Conservation (phyloP, 495 filamentous ascomycete species). For the Daldinia childiae region DNA sequence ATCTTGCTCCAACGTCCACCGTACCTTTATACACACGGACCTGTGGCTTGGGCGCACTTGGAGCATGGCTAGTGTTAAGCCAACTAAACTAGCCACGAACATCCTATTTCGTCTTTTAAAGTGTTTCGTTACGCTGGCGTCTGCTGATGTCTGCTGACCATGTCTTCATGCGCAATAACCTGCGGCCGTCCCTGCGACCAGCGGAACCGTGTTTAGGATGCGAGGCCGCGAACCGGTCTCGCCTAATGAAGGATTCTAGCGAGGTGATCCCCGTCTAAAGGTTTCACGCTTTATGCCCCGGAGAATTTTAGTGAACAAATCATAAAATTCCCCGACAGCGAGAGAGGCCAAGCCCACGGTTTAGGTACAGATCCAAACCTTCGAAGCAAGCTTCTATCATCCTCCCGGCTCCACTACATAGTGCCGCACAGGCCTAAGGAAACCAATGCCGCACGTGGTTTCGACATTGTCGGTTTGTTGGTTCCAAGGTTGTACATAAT, state of each 20-base stretch:
- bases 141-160: constrained; percentile 46
- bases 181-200: constrained; percentile 47
- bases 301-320: constrained; percentile 37
- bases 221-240: constrained; percentile 33
- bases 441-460: constrained; percentile 28
- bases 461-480: constrained; percentile 24
- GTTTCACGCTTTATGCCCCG: constrained; percentile 37
- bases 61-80: constrained; percentile 19
- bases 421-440: constrained; percentile 7
- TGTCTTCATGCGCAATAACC: constrained; percentile 41
- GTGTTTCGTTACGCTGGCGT: constrained; percentile 9
- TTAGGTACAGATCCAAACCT: constrained; percentile 20
- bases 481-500: constrained; percentile 17
- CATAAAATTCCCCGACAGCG: constrained; percentile 21
- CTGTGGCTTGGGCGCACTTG: constrained; percentile 30
- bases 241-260: constrained; percentile 28
- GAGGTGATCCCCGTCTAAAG: constrained; percentile 29
- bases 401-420: constrained; percentile 16
- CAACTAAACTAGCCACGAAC: constrained; percentile 26
- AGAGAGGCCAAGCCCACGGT: constrained; percentile 12
- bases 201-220: constrained; percentile 38
- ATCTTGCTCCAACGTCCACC: constrained; percentile 1
- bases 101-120: constrained; percentile 1
- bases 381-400: constrained; percentile 36
- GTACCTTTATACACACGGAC: constrained; percentile 8